Evolutionary conservation across 1,284 basidiomycete species (phyloP), one percentile per base, ranked within the genome.

Genomic region (Rhodotorula sp.): DNA sequence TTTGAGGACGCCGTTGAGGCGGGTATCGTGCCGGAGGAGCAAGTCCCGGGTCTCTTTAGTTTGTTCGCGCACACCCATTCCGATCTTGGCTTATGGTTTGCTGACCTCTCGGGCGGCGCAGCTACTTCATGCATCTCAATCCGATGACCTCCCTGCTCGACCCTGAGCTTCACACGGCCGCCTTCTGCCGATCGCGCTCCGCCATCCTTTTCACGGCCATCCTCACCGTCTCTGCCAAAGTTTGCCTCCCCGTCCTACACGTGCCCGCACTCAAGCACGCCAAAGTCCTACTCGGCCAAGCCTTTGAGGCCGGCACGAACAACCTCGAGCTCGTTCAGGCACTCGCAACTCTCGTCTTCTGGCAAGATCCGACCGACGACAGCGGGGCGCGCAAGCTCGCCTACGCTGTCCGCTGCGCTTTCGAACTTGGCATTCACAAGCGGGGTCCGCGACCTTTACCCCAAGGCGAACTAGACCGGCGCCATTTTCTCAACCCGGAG

Each of bases 381-480:
- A 40, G 55, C 18, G 65, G 65, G 13, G 65, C 59, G 5, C 53
- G 59, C 46, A 67, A 62, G 59, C 61, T 76, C n/a, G 77, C 76
- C 3, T 74, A 75, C 37, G 77, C 77, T 10, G 75, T 78, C 13
- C 67, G 77, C 1, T 70, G 75, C 22, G 77, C 75, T 2, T 75
- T 73, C 54, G 76, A 77, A 68, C 69, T 77, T 8, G 72, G 74
- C 16, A 50, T 77, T 20, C 74, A 76, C 60, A 69, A 76, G 20
- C 67, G 65, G 2, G 63, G 62, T 5, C 64, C 64, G 53, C 47
- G 72, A 15, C 69, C 73, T 22, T 57, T 76, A 13, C 76, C 77
- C 0, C 51, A 60, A 13, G 71, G 73, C 54, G 71, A 77, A 58
- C 54, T 71, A 15, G 67, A 68, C n/a, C 72, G 73, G 44, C 59